These are phyloP conservation scores for Trametes sanguinea DNA, from an alignment of 768 basidiomycete species.

Conservation along the genomic window DNA sequence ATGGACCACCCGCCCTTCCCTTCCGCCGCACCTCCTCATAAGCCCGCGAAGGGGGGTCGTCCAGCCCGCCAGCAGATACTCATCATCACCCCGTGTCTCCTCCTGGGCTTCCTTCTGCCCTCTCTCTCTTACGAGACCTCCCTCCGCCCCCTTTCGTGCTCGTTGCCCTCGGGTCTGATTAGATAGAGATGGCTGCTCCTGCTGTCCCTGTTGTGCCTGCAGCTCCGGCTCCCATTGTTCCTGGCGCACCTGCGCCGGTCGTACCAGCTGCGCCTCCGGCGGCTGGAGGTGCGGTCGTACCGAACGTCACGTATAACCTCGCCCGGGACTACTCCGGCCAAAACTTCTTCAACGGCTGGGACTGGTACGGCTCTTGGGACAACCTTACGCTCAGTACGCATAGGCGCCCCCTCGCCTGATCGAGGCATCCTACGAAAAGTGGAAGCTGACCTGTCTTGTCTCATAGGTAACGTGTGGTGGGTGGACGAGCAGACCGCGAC, in stretches of 20 bases:
- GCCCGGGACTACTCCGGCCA: slow-evolving; percentile 41
- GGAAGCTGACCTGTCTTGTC: not conserved
- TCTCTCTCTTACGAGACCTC: no score
- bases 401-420: slow-evolving; percentile 1
- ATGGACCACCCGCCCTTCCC: slow-evolving; percentile 7
- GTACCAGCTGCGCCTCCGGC: not conserved
- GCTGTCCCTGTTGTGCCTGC: not conserved
- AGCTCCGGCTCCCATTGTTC: not conserved
- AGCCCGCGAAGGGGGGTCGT: not conserved
- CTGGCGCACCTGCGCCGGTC: not conserved
- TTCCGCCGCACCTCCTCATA: slow-evolving; percentile 1
- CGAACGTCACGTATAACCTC: slow-evolving; percentile 29
- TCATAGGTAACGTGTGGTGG: slow-evolving; percentile 65
- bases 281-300: not conserved
- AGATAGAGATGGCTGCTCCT: no score
- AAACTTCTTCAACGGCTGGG: slow-evolving; percentile 48
- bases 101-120: no score
- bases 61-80: not conserved
- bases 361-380: slow-evolving; percentile 44
- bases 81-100: not conserved
- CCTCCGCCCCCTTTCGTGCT: not conserved
- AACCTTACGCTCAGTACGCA: slow-evolving; percentile 39
- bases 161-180: not conserved
- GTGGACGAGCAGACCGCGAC: slow-evolving; percentile 49
- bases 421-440: no score